Conservation (phyloP, 140 eudicot genomes). For the Cichorium intybus region DNA sequence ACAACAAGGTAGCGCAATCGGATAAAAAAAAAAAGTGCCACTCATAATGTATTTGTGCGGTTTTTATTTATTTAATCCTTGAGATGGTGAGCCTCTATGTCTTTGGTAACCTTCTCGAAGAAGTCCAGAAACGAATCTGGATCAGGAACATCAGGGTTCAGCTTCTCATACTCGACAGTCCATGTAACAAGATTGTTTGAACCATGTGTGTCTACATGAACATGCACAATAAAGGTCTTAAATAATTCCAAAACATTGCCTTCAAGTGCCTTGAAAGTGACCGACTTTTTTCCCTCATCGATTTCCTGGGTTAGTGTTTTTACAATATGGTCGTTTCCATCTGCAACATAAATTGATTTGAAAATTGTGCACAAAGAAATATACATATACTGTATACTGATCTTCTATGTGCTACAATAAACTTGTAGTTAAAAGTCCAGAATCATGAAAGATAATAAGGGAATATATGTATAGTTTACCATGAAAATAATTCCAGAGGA, state of each 20-base stretch:
- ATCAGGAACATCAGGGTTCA: constrained; percentile 19
- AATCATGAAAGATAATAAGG: too few relatives aligned
- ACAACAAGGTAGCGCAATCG: neutral
- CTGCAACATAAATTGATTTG: neutral
- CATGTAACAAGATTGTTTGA: constrained; percentile 28
- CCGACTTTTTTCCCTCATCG: constrained; percentile 3
- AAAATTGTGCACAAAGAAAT: neutral
- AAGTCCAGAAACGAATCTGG: constrained; percentile 5
- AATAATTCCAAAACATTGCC: constrained; percentile 23
- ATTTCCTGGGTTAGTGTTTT: constrained; percentile 1
- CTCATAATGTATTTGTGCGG: neutral
- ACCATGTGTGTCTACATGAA: constrained; percentile 31
- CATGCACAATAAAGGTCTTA: constrained; percentile 20
- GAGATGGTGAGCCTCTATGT: constrained; percentile 21
- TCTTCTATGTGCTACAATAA: neutral
- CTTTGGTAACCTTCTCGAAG: neutral
- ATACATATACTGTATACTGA: too few relatives aligned
- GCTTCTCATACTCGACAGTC: constrained; percentile 20
- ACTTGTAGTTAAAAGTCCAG: neutral
- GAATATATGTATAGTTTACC: constrained; percentile 7
- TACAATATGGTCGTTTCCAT: constrained; percentile 10
- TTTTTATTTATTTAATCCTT: neutral
- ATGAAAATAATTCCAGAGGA: constrained; percentile 27
- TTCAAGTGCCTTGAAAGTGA: constrained; percentile 4
- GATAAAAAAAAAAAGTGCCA: constrained; percentile 8